phyloP scores from a whole-genome alignment of 2,329 filamentous ascomycete species.

The Gnomoniopsis smithogilvyi region DNA sequence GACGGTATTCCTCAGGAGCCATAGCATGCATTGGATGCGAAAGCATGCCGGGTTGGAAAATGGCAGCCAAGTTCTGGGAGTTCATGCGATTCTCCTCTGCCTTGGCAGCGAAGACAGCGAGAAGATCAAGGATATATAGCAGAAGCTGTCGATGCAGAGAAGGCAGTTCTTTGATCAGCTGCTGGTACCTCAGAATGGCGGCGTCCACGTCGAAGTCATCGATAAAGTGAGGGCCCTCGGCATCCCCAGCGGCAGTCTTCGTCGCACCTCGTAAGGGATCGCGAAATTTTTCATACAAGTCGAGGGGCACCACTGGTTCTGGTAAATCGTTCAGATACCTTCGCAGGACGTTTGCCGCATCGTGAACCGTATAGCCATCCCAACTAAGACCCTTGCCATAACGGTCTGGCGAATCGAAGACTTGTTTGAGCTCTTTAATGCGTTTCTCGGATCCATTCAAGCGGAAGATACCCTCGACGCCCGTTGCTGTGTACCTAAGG shows the following conservation, averaged over 20 bases:
- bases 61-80: constrained; percentile 88
- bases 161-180: constrained; percentile 87
- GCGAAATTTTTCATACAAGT: constrained; percentile 89
- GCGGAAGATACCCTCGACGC: constrained; percentile 94
- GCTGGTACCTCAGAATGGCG: constrained; percentile 82
- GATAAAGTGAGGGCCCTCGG: constrained; percentile 65
- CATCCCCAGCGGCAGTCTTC: constrained; percentile 69
- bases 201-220: constrained; percentile 71
- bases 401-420: constrained; percentile 91
- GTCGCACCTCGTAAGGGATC: constrained; percentile 71
- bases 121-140: constrained; percentile 90
- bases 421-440: constrained; percentile 90
- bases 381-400: constrained; percentile 97
- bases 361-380: constrained; percentile 97
- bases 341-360: constrained; percentile 93
- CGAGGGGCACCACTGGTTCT: constrained; percentile 91
- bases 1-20: constrained; percentile 87
- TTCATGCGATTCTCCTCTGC: constrained; percentile 97
- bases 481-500: constrained; percentile 65
- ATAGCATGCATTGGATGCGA: constrained; percentile 94
- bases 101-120: constrained; percentile 96
- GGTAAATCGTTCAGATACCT: constrained; percentile 95
- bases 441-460: constrained; percentile 94
- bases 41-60: constrained; percentile 95
- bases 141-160: constrained; percentile 90